phyloP scores from a whole-genome alignment of 1,284 basidiomycete species.

The Irpex rosettiformis region DNA sequence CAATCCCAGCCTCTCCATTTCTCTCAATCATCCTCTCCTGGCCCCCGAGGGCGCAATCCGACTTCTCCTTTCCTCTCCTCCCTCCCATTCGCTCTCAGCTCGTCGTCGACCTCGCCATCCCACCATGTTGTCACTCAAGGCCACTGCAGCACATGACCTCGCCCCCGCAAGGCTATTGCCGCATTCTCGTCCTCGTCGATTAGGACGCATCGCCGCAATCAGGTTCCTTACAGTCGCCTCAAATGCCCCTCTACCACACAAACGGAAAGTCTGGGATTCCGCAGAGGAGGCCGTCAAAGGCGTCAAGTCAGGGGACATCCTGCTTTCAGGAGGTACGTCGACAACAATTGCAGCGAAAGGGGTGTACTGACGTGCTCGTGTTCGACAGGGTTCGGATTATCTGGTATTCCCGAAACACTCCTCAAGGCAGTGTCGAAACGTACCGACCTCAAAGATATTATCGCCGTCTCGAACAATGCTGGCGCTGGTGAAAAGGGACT shows the following conservation, averaged over 20 bases:
- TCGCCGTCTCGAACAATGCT: slow-evolving; percentile 90
- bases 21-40: not conserved
- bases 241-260: slow-evolving; percentile 37
- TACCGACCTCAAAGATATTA: slow-evolving; percentile 68
- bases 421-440: slow-evolving; percentile 73
- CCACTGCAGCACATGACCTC: slow-evolving; percentile 12
- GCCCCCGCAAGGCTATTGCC: slow-evolving; percentile 20
- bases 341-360: not conserved
- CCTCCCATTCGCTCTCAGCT: not conserved
- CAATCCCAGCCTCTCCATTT: not conserved
- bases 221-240: slow-evolving; percentile 29
- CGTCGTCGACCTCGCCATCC: not conserved
- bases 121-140: slow-evolving; percentile 25
- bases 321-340: slow-evolving; percentile 75
- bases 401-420: slow-evolving; percentile 81
- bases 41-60: slow-evolving; percentile 11
- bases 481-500: slow-evolving; percentile 77
- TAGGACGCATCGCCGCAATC: slow-evolving; percentile 18
- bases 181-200: slow-evolving; percentile 20
- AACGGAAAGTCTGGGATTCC: slow-evolving; percentile 77
- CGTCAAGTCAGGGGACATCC: slow-evolving; percentile 72
- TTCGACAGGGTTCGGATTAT: slow-evolving; percentile 70
- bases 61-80: slow-evolving; percentile 2
- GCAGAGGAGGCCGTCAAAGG: slow-evolving; percentile 82
- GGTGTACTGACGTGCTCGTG: not conserved